Base-by-base conservation (phyloP, 2,329 filamentous ascomycete genomes). In the Ustulina deusta region DNA sequence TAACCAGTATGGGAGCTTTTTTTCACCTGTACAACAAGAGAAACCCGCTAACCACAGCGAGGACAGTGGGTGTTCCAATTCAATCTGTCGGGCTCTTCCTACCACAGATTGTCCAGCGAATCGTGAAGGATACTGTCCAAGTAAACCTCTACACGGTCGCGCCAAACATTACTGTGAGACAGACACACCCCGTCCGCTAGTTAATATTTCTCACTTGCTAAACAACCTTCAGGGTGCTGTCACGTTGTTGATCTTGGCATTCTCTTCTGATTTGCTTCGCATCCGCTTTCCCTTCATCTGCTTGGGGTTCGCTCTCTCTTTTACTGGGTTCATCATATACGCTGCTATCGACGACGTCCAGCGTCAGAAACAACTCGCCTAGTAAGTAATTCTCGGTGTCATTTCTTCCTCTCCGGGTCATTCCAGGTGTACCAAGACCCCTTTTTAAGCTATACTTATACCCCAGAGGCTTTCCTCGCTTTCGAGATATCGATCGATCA, bases 141-240 rank as follows among this genome's bases (percentile, higher is more conserved):
- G 94, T 92, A 0, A 95, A 96, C 74, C 84, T 95, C 0, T 94
- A 92, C 79, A 94, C 92, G 0, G 92, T 95, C 0, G 93, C 92
- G 0, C 93, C 93, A 1, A 95, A 94, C 73, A 85, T 93, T 52
- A 88, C 87, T 0, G 76, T 77, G 68, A 74, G 70, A 13, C 5
- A 13, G 11, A 34, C 20, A 27, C 38, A n/a, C 6, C 4, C 20
- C 27, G 9, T 27, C 22, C 29, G 10, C 1, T n/a, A 15, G 2
- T 20, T 38, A 11, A 13, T 4, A 27, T 2, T 13, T 48, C 5
- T 17, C 11, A 40, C 5, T 36, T 40, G 20, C 63, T 70, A 62
- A 70, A 20, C 22, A 11, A 9, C 6, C 29, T 3, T 3, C 40
- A 78, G 76, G 93, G 92, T 1, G 91, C 92, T 0, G 86, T 87